Evolutionary conservation across 371 early-diverging fungal genomes (phyloP).

Genomic region (Mortierella sp.): DNA sequence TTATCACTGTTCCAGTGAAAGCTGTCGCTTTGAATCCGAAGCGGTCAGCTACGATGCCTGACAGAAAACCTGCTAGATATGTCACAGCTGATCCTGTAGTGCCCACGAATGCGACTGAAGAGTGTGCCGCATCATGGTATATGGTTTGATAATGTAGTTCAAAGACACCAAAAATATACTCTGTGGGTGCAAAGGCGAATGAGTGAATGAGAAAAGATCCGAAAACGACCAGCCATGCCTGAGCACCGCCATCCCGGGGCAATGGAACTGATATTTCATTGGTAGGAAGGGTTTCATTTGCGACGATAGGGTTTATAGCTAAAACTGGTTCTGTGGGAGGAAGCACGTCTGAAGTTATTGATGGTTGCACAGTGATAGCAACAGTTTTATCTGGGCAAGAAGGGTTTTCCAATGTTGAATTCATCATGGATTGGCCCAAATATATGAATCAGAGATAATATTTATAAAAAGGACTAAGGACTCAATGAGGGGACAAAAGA

Average conservation of each 20-base stretch:
- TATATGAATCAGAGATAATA: background rate
- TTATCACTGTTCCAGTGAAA: slow-evolving; percentile 27
- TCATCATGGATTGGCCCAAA: slow-evolving; percentile 7
- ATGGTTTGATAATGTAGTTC: slow-evolving; percentile 43
- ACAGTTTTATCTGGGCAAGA: background rate
- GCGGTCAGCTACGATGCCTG: slow-evolving; percentile 53
- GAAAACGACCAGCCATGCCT: slow-evolving; percentile 42
- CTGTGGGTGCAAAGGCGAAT: slow-evolving; percentile 53
- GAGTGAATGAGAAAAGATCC: slow-evolving; percentile 49
- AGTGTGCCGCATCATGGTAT: slow-evolving; percentile 25
- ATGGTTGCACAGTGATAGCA: too few species aligned
- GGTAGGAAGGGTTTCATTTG: background rate
- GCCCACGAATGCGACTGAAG: slow-evolving; percentile 53
- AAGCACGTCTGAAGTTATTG: background rate
- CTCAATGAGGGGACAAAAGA: background rate
- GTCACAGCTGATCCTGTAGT: slow-evolving; percentile 50
- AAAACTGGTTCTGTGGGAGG: background rate
- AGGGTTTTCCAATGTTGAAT: background rate
- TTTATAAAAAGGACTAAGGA: background rate
- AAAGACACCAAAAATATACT: slow-evolving; percentile 51
- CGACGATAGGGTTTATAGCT: background rate
- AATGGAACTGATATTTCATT: background rate
- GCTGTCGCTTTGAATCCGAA: slow-evolving; percentile 45
- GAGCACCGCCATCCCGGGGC: slow-evolving; percentile 30
- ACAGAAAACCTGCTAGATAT: slow-evolving; percentile 43